These are phyloP conservation scores for Boletus rufocinnamomeus DNA, from an alignment of 768 basidiomycete species.

Conservation along the genomic window DNA sequence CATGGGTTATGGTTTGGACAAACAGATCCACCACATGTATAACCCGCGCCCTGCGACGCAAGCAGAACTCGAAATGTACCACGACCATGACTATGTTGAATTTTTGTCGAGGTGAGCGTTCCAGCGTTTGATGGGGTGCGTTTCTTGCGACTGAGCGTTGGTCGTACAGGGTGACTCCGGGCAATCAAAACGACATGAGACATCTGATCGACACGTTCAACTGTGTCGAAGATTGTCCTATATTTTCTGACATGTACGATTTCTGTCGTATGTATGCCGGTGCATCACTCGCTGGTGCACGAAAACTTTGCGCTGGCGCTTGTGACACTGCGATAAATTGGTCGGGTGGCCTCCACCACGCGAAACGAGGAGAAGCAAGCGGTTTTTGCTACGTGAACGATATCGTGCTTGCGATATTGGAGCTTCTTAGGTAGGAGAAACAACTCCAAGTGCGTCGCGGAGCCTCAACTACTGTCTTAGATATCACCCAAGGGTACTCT, in stretches of 20 bases:
- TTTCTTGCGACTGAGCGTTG: not conserved
- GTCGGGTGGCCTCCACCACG: slow-evolving; percentile 98
- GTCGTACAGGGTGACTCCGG: slow-evolving; percentile 54
- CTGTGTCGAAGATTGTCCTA: slow-evolving; percentile 96
- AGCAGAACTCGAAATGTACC: slow-evolving; percentile 87
- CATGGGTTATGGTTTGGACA: slow-evolving; percentile 94
- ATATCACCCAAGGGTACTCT: slow-evolving; percentile 90
- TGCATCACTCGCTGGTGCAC: slow-evolving; percentile 85
- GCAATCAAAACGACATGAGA: slow-evolving; percentile 67
- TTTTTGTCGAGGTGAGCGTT: slow-evolving; percentile 80
- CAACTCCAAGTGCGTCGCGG: not conserved
- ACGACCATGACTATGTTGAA: slow-evolving; percentile 94
- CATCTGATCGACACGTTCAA: slow-evolving; percentile 85
- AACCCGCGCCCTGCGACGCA: slow-evolving; percentile 87
- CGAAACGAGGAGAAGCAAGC: slow-evolving; percentile 96
- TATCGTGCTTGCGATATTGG: slow-evolving; percentile 91
- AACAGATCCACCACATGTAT: slow-evolving; percentile 91
- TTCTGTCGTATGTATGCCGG: slow-evolving; percentile 96
- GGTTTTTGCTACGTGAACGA: slow-evolving; percentile 99
- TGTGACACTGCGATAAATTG: slow-evolving; percentile 99
- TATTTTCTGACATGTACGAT: slow-evolving; percentile 92
- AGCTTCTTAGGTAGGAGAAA: slow-evolving; percentile 71
- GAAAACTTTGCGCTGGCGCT: slow-evolving; percentile 78
- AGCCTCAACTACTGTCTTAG: slow-evolving; percentile 42
- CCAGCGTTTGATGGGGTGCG: not conserved